Base-by-base conservation (phyloP, 768 basidiomycete species). In the Pleurotus djamor region DNA sequence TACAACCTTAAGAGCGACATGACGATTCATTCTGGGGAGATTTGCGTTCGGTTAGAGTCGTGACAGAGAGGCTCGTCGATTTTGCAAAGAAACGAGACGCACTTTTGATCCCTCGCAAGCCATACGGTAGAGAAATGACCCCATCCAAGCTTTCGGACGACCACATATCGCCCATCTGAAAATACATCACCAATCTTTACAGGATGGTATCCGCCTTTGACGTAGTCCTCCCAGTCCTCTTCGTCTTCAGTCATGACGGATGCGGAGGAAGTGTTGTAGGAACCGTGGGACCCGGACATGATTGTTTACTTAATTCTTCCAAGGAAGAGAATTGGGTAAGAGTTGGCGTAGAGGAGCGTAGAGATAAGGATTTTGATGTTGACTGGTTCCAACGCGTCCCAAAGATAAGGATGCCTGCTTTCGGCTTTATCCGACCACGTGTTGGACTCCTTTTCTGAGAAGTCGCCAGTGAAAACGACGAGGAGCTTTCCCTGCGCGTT, bases 1-100 rank as follows among this genome's bases (percentile, higher is more conserved):
- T 72, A 99, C 97, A 68, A 99, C 93, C 75, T 99, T 99, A 71
- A 99, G 88, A 12, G 97, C 97, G 67, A 99, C 97, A 75, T 99
- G 97, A 51, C 94, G 91, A 66, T 92, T 88, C 76, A 94, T 81
- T 70, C 96, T 99, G 75, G 60, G 59, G 45, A 54, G 60, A 58
- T 57, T 64, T 66, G 41, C 64, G 67, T 47, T 60, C 58, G 55
- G 59, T 56, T 59, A 36, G 51, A 10, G 54, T 36, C 50, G 34
- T 35, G 38, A 49, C 37, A 28, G 34, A 48, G 61, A 32, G 50
- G 33, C 41, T 48, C 43, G 60, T 50, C 45, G 49, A 34, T 28
- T 28, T 28, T 28, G 21, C 54, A 32, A 50, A 3, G 5, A 2
- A 33, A 32, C n/a, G 59, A 17, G 4, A 77, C 86, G 64, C 67